A percentile compares a stretch with the other conserved stretches of the same genome.
Evolutionary conservation across 306 rosid species (phyloP).

Genomic region (Acacia confusa): DNA sequence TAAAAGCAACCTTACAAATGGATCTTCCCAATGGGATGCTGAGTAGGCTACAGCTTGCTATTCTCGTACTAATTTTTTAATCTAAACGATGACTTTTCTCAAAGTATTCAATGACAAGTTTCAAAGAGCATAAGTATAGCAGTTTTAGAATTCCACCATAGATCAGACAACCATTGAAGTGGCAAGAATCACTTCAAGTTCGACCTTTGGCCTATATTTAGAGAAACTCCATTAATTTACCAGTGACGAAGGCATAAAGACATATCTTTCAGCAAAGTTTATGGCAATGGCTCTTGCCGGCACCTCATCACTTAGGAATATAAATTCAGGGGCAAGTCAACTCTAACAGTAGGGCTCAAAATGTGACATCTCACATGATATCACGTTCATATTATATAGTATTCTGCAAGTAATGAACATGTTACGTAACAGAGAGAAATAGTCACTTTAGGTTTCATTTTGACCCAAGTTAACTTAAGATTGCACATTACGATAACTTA

Average conservation of each 20-base stretch:
- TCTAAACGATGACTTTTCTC: conserved; percentile 26
- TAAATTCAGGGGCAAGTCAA: conserved; percentile 36
- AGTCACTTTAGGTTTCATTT: not conserved
- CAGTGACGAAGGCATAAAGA: not conserved
- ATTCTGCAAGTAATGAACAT: not conserved
- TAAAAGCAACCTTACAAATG: conserved; percentile 13
- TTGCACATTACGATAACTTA: no score
- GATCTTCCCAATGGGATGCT: conserved; percentile 28
- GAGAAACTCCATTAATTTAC: conserved; percentile 7
- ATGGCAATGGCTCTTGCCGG: not conserved
- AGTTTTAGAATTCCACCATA: not conserved
- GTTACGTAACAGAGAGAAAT: not conserved
- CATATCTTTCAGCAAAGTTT: not conserved
- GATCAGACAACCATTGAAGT: conserved; percentile 30
- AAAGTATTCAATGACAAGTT: conserved; percentile 29
- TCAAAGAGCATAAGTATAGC: conserved; percentile 26
- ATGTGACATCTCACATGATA: conserved; percentile 21
- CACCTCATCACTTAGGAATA: not conserved
- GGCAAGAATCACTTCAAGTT: conserved; percentile 2
- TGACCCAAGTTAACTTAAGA: not conserved
- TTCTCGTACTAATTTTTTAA: not conserved
- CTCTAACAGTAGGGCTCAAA: conserved; percentile 11
- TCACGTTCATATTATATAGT: not conserved
- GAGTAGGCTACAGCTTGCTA: conserved; percentile 36
- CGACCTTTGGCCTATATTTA: conserved; percentile 13